Conservation (phyloP, 2,329 filamentous ascomycete species). For the Periconia sp. region DNA sequence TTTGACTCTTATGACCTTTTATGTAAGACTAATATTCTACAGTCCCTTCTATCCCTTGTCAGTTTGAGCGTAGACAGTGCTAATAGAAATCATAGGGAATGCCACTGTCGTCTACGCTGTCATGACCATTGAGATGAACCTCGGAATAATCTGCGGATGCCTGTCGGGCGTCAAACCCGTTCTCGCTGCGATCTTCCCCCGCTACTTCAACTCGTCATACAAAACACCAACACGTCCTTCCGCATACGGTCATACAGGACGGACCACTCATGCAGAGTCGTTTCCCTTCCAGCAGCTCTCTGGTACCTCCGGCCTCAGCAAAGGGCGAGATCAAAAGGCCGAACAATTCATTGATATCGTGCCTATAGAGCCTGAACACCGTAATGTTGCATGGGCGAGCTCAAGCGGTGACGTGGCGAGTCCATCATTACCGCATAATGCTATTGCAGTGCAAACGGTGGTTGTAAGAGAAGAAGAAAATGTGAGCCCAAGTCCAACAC, state of each 20-base stretch:
- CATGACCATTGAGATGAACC: slow-evolving; percentile 33
- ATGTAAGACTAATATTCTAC: slow-evolving; percentile 22
- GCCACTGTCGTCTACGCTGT: slow-evolving; percentile 27
- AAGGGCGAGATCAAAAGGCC: slow-evolving; percentile 7
- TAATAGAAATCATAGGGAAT: slow-evolving; percentile 21
- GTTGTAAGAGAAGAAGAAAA: slow-evolving; percentile 17
- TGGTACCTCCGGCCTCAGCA: slow-evolving; percentile 14
- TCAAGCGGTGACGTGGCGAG: slow-evolving; percentile 16
- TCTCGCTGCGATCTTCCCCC: slow-evolving; percentile 34
- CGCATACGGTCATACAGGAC: slow-evolving; percentile 11
- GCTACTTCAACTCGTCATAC: slow-evolving; percentile 23
- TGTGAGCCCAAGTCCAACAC: not conserved
- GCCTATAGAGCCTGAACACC: slow-evolving; percentile 4
- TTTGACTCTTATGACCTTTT: slow-evolving; percentile 30
- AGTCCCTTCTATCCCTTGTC: no score
- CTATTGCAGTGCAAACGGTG: slow-evolving; percentile 21
- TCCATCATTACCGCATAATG: slow-evolving; percentile 16
- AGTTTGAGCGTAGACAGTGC: no score
- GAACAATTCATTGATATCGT: no score
- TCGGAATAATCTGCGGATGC: slow-evolving; percentile 39
- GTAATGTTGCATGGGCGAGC: slow-evolving; percentile 22
- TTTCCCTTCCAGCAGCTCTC: slow-evolving; percentile 25
- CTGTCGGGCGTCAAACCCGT: slow-evolving; percentile 40
- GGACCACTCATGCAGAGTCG: slow-evolving; percentile 10
- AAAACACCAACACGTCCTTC: slow-evolving; percentile 8